Conservation (phyloP, 768 basidiomycete genomes). For the Mycena sanguinolenta region DNA sequence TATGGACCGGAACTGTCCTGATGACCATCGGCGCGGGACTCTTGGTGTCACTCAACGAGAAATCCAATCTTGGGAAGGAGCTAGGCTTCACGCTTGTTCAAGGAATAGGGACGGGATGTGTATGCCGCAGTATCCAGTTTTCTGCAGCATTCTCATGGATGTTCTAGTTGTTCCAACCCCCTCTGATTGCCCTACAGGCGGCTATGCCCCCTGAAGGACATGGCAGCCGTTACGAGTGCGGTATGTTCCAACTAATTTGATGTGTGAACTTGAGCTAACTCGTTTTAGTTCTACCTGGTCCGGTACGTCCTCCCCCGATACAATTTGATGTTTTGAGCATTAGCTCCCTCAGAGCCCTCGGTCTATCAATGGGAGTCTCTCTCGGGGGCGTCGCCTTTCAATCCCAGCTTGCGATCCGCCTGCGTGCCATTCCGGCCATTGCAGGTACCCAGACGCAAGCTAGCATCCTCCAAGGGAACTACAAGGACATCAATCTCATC, state of each 20-base stretch:
- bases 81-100: slow-evolving; percentile 25
- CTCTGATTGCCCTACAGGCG: slow-evolving; percentile 29
- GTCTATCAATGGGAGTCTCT: slow-evolving; percentile 17
- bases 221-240: slow-evolving; percentile 26
- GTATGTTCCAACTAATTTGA: slow-evolving; percentile 1
- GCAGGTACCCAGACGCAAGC: slow-evolving; percentile 9
- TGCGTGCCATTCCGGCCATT: slow-evolving; percentile 19
- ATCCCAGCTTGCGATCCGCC: slow-evolving; percentile 22
- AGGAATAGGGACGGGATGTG: slow-evolving; percentile 25
- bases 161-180: slow-evolving; percentile 26
- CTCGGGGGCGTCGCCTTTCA: slow-evolving; percentile 30
- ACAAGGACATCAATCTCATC: slow-evolving; percentile 29
- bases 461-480: slow-evolving; percentile 30
- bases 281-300: slow-evolving; percentile 22
- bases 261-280: not conserved
- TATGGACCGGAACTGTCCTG: slow-evolving; percentile 44
- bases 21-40: slow-evolving; percentile 49
- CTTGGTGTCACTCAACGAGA: slow-evolving; percentile 41
- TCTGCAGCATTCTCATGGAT: not conserved
- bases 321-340: not conserved
- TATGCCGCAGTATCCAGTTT: not conserved
- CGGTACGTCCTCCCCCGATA: slow-evolving; percentile 6
- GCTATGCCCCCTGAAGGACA: slow-evolving; percentile 31
- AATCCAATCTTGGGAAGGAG: slow-evolving; percentile 28
- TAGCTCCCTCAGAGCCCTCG: slow-evolving; percentile 14